Evolutionary conservation across 1,284 basidiomycete species (phyloP).

Genomic region (Cutaneotrichosporon cavernicola): DNA sequence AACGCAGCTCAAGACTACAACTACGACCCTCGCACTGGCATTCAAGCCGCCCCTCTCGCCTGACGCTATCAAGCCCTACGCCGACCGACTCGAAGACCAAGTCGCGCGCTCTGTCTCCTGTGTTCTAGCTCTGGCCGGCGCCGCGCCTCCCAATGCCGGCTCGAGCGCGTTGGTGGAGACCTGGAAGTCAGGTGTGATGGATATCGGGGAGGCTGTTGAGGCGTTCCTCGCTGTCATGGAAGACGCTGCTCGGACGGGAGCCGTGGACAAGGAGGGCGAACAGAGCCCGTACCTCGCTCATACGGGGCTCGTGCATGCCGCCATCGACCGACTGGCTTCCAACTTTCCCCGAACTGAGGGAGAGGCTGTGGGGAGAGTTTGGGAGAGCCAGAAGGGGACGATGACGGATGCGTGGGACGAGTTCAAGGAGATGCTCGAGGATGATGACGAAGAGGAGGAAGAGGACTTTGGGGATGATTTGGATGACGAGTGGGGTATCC

Average conservation of each 20-base stretch:
- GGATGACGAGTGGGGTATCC: conserved; percentile 41
- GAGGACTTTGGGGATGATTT: conserved; percentile 19
- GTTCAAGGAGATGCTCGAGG: conserved; percentile 46
- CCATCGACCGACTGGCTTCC: conserved; percentile 32
- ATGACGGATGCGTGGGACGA: conserved; percentile 49
- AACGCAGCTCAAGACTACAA: conserved; percentile 27
- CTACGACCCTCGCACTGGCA: conserved; percentile 40
- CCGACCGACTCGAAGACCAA: conserved; percentile 39
- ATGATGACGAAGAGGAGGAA: conserved; percentile 26
- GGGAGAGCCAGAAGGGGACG: conserved; percentile 37
- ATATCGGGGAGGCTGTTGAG: conserved; percentile 29
- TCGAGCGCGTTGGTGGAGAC: conserved; percentile 29
- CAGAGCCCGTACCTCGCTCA: conserved; percentile 40
- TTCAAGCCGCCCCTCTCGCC: conserved; percentile 47
- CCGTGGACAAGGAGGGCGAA: conserved; percentile 11
- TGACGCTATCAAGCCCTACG: conserved; percentile 29
- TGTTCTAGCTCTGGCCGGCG: conserved; percentile 28
- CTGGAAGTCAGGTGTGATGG: conserved; percentile 36
- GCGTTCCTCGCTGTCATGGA: conserved; percentile 33
- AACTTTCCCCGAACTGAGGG: conserved; percentile 31
- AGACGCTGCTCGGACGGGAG: conserved; percentile 14
- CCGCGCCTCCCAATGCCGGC: conserved; percentile 4
- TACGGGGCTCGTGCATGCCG: conserved; percentile 47
- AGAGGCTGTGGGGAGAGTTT: conserved; percentile 32
- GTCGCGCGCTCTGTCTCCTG: conserved; percentile 37